Percentiles rank a stretch among this genome's conserved stretches.
phyloP scores from a whole-genome alignment of 257 asterid genomes.

The Ehretia macrophylla region DNA sequence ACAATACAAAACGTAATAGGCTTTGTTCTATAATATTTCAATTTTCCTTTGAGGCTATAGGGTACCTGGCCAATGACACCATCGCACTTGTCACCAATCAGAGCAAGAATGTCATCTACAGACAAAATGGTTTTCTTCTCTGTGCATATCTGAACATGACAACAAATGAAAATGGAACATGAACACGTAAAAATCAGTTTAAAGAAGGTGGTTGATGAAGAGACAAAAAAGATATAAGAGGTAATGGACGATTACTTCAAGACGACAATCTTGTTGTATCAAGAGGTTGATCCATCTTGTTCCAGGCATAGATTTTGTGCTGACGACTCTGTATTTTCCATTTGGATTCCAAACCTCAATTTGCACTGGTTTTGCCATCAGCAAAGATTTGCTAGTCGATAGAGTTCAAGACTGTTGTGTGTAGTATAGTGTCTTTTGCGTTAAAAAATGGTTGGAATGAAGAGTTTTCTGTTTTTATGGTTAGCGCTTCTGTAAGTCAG shows the following conservation, averaged over 20 bases:
- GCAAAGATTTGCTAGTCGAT: too few species aligned
- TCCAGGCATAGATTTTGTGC: conserved; percentile 96
- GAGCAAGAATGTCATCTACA: conserved; percentile 77
- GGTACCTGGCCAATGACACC: conserved; percentile 96
- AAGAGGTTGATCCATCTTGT: conserved; percentile 87
- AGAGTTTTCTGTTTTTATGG: background rate
- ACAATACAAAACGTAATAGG: too few species aligned
- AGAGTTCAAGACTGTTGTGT: background rate
- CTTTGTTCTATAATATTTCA: too few species aligned
- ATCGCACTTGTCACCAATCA: conserved; percentile 80
- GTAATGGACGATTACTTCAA: conserved; percentile 49
- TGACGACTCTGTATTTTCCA: conserved; percentile 86
- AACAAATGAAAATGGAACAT: background rate
- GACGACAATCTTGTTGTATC: conserved; percentile 86
- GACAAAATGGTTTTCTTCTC: conserved; percentile 85
- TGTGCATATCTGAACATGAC: conserved; percentile 60
- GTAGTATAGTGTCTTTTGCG: background rate
- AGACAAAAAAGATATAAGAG: background rate
- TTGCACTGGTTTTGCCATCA: conserved; percentile 79
- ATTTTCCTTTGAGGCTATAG: too few species aligned
- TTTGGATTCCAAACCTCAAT: conserved; percentile 85
- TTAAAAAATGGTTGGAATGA: background rate
- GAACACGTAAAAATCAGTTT: background rate
- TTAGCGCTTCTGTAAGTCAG: background rate
- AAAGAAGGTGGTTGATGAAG: background rate